Evolutionary conservation across 176 grass and related monocot species (phyloP), one percentile per base, ranked within the genome.

Genomic region (Panicum miliaceum): DNA sequence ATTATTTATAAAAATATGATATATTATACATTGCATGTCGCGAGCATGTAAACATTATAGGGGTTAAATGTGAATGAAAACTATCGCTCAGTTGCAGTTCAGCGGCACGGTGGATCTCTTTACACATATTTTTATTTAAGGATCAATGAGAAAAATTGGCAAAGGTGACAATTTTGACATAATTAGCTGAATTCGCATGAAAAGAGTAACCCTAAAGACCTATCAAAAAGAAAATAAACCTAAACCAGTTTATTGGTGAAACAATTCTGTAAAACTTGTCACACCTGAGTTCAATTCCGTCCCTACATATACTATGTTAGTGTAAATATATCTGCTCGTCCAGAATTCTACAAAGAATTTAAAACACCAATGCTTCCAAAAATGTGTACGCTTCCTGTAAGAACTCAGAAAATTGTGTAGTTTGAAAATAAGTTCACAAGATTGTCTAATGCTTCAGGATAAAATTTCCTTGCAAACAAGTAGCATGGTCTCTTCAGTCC

Each of bases 381-480:
- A 27, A 25, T 64, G 67, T 80, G 22, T 65, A 26, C 18, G 65
- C 45, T 62, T 45, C 42, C 42, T 16, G 2, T 27, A 18, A 64
- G 11, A 66, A 64, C 58, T 89, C 64, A 92, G 26, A 92, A 88
- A 52, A 85, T 82, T 40, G 85, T 91, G 63, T 91, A 91, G 59
- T 85, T 91, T 18, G 85, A 91, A 85, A 91, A 92, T 61, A 92
- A 41, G 34, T 76, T 64, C 79, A 89, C n/a, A 47, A 91, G 80
- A 66, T 92, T 89, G 22, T 77, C 57, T 36, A 84, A 78, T 65
- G 80, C 16, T 85, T 91, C 89, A 41, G 89, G 89, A 18, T 84
- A 88, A 80, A 91, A 91, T 61, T 88, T 91, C 77, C 89, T 87
- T 23, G 81, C 89, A 88, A 91, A 91, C 45, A 91, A 81, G 62